phyloP scores from a whole-genome alignment of 164 flowering plant genomes.

The Nymphaea thermarum region DNA sequence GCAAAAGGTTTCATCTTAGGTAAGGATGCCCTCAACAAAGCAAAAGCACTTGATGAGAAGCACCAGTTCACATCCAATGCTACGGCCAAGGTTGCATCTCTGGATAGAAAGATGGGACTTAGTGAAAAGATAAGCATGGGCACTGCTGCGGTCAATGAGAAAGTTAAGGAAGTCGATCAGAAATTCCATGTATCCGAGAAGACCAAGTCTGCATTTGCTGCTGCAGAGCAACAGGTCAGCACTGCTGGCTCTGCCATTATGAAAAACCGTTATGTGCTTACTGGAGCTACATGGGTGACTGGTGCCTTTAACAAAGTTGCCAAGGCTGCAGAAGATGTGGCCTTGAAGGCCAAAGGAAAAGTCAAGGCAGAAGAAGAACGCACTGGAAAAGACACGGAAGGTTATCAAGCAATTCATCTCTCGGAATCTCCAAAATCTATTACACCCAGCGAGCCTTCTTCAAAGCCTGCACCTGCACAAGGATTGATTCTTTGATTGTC shows the following conservation, averaged over 20 bases:
- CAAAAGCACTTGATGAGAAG: slow-evolving; percentile 83
- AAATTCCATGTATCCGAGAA: slow-evolving; percentile 89
- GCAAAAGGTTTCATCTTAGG: slow-evolving; percentile 84
- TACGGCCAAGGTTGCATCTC: slow-evolving; percentile 66
- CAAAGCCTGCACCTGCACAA: slow-evolving; percentile 36
- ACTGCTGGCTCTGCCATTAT: slow-evolving; percentile 84
- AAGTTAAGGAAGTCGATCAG: slow-evolving; percentile 78
- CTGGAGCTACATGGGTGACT: slow-evolving; percentile 73
- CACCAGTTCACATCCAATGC: slow-evolving; percentile 77
- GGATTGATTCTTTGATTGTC: slow-evolving; percentile 41
- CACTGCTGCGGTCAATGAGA: slow-evolving; percentile 59
- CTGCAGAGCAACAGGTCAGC: slow-evolving; percentile 75
- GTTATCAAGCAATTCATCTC: slow-evolving; percentile 44
- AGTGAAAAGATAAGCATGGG: slow-evolving; percentile 68
- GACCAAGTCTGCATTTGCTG: slow-evolving; percentile 79
- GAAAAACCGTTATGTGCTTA: slow-evolving; percentile 68
- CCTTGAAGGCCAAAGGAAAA: slow-evolving; percentile 76
- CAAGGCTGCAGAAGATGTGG: slow-evolving; percentile 88
- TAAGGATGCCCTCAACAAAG: slow-evolving; percentile 72
- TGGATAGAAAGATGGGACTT: slow-evolving; percentile 80
- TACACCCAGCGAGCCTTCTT: slow-evolving; percentile 20
- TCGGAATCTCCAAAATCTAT: slow-evolving; percentile 38
- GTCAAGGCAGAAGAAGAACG: slow-evolving; percentile 51
- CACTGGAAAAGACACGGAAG: slow-evolving; percentile 44
- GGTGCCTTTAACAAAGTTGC: slow-evolving; percentile 76